Base-by-base conservation (phyloP, 768 basidiomycete genomes). In the Leccinum fibrillosum region DNA sequence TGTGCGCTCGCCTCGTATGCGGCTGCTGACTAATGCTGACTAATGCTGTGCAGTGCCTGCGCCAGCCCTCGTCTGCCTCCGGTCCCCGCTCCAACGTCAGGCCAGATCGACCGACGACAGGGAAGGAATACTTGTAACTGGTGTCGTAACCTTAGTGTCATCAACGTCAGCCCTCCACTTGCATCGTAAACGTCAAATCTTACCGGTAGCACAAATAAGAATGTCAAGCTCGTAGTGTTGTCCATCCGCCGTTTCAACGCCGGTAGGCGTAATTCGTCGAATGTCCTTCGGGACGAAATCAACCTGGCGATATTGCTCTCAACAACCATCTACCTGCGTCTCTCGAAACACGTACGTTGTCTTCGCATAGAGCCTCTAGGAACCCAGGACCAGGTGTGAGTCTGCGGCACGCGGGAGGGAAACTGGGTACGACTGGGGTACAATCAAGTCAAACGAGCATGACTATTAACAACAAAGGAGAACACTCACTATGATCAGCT, bases 371-470 rank as follows among this genome's bases (percentile, higher is more conserved):
- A 0, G 86, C 83, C 62, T 88, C 85, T 32, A 88, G 76, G 65
- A 86, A 89, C 6, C 86, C 86, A 10, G 84, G 84, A 0, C 85
- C 86, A 2, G 86, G 84, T 0, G 87, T 89, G 50, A 87, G 69
- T n/a, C 86, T n/a, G 26, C 85, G 77, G 69, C 86, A 89, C 5
- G 74, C 78, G 15, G 85, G 79, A 5, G 79, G 73, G 62, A 86
- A 88, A 49, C 80, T 73, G 12, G 86, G 85, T 25, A 86, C 75
- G n/a, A 86, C 61, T 62, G n/a, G 48, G 23, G 37, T 2, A 56
- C 4, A 25, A 17, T 56, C 13, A 10, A 30, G 25, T 53, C 32
- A 35, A 49, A 30, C 19, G 4, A 15, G n/a, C 13, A 8, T 3
- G 5, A 34, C 12, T 13, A 34, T 34, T 3, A 1, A 11, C n/a